Evolutionary conservation across 495 filamentous ascomycete species (phyloP).

Genomic region (Monascus purpureus): DNA sequence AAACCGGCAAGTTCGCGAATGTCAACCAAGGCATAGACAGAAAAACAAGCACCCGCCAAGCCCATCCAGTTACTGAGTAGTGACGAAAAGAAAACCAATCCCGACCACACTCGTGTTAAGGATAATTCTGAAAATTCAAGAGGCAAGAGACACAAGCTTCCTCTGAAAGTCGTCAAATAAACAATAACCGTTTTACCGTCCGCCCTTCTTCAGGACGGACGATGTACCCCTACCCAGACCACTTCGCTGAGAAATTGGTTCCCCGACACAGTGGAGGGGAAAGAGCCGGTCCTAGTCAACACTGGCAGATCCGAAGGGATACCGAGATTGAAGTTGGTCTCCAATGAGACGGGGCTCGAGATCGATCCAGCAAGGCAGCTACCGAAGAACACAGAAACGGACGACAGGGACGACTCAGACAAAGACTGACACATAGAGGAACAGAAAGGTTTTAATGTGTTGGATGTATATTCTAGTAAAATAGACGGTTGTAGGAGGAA

Average conservation of each 20-base stretch:
- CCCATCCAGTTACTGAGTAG: too few relatives aligned
- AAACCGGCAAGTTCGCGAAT: too few relatives aligned
- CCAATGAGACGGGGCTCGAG: not conserved
- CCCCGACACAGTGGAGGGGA: constrained; percentile 8
- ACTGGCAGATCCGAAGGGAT: not conserved
- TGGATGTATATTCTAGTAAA: not conserved
- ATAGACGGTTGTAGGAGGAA: constrained; percentile 1
- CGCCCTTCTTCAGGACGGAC: constrained; percentile 48
- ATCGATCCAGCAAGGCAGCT: constrained; percentile 14
- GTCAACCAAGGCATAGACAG: constrained; percentile 1
- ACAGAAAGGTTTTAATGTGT: constrained; percentile 5
- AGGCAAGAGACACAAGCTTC: too few relatives aligned
- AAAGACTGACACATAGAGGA: constrained; percentile 30
- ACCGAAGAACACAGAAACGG: constrained; percentile 19
- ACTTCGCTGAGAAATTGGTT: constrained; percentile 19
- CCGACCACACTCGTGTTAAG: too few relatives aligned
- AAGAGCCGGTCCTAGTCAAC: constrained; percentile 7
- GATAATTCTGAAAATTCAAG: too few relatives aligned
- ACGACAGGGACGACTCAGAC: constrained; percentile 15
- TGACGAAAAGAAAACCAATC: too few relatives aligned
- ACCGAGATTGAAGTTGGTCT: too few relatives aligned
- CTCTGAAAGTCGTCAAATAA: too few relatives aligned
- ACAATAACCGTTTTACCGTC: constrained; percentile 41
- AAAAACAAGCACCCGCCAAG: too few relatives aligned
- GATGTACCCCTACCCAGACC: constrained; percentile 39